These are phyloP conservation scores for Solanum raphanifolium DNA, from an alignment of 257 asterid species.

Conservation along the genomic window DNA sequence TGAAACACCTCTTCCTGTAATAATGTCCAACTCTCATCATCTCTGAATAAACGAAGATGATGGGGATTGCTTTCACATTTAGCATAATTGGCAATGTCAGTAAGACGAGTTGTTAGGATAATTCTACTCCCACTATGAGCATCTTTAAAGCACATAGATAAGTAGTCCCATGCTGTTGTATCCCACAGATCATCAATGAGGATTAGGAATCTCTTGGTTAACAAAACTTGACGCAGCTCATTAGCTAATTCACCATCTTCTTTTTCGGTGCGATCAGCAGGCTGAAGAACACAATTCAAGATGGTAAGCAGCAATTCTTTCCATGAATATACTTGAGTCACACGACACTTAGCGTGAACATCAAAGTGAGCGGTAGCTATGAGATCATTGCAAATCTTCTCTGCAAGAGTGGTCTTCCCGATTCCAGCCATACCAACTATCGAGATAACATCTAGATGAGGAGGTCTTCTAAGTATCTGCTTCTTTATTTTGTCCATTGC, in stretches of 20 bases:
- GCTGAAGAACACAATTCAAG: neutral
- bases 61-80: neutral
- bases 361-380: neutral
- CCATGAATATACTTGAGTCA: neutral
- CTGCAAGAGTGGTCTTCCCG: neutral
- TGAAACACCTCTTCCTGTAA: neutral
- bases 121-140: neutral
- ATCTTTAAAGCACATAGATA: neutral
- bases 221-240: neutral
- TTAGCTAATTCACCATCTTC: neutral
- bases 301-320: neutral
- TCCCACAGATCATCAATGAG: neutral
- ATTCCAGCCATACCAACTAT: neutral
- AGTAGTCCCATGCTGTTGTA: neutral
- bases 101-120: neutral
- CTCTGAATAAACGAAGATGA: neutral
- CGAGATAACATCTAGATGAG: neutral
- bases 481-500: neutral
- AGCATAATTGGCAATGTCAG: neutral
- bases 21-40: neutral
- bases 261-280: neutral
- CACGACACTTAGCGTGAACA: neutral
- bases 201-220: neutral
- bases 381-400: neutral
- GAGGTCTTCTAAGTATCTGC: neutral